Base-by-base conservation (phyloP, 495 filamentous ascomycete species). In the Podospora sp. region DNA sequence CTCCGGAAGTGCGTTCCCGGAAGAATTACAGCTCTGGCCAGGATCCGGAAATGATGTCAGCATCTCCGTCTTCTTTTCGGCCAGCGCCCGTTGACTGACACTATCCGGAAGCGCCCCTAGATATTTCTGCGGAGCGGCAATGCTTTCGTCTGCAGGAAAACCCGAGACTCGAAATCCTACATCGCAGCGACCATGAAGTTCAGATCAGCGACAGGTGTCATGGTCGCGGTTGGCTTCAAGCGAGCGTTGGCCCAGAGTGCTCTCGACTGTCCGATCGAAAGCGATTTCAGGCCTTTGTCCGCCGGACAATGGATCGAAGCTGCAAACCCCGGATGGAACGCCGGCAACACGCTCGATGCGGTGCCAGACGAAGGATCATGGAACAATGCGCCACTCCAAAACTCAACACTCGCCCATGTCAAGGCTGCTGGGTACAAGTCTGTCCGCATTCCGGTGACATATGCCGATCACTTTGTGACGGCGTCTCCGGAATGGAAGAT, bases 241-340 rank as follows among this genome's bases (percentile, higher is more conserved):
- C 40, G 16, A 6, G 12, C 16, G 9, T 11, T 46, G 11, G 40
- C 40, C 12, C 29, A 33, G 29, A 36, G 5, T 36, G 40, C 14
- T 18, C 11, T 46, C 40, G 40, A 46, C 11, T 68, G 60, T 22
- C 56, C 61, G n/a, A 22, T 36, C 12, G 63, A 33, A 20, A 63
- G 11, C 59, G 21, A 62, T 16, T 87, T 87, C 59, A 92, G 68
- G 24, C 81, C 84, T 72, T 85, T 86, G 35, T 88, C 89, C 9
- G 84, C 84, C 59, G 90, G 88, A 11, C 90, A 90, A 63, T 86
- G 85, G 6, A 88, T 91, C 22, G 89, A 90, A 68, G 91, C 91
- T 53, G 86, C 91, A 0, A 91, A 90, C 56, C 88, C 82, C 1
- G 85, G 82, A 25, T 86, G 85, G 57, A 85, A 81, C 56, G 83